Evolutionary conservation across 495 filamentous ascomycete genomes (phyloP), one percentile per base, ranked within the genome.

Genomic region (Jackrogersella minutella): DNA sequence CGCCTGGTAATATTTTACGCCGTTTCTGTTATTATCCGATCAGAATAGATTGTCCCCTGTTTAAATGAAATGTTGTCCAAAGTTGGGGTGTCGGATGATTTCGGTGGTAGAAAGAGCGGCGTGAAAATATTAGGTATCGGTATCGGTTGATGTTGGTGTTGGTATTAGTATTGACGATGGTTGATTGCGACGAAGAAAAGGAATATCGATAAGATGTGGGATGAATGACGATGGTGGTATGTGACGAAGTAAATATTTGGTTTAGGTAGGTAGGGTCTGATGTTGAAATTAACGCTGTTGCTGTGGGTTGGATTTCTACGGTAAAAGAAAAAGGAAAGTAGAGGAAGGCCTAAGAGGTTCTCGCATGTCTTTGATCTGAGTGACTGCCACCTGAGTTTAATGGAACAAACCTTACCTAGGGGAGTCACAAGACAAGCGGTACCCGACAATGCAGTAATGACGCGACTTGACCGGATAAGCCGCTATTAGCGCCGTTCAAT

Each of bases 361-460:
- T 49, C 21, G 40, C 40, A 43, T 36, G 21, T 33, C 50, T 63
- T 62, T 62, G 43, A 62, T 47, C 41, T 66, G n/a, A n/a, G n/a
- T 41, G 41, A 57, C 16, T 49, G 24, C 44, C 24, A 22, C 43
- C 21, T 47, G 22, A n/a, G n/a, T n/a, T n/a, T n/a, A n/a, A n/a
- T n/a, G n/a, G n/a, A n/a, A n/a, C n/a, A n/a, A n/a, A n/a, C n/a
- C n/a, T n/a, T n/a, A n/a, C n/a, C n/a, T n/a, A n/a, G n/a, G n/a
- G n/a, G n/a, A 55, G 66, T 68, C 66, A 68, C 66, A 58, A 50
- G 62, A 63, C 65, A 50, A 3, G 47, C n/a, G 40, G 11, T 43
- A 43, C 41, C 41, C 41, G 30, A 34, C 41, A 60, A 17, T 43
- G 46, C 33, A 51, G 55, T 53, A 64, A 69, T 69, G 66, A 69